Evolutionary conservation across 805 yeast species (phyloP), one percentile per base, ranked within the genome.

Genomic region (Pichia eremophila): DNA sequence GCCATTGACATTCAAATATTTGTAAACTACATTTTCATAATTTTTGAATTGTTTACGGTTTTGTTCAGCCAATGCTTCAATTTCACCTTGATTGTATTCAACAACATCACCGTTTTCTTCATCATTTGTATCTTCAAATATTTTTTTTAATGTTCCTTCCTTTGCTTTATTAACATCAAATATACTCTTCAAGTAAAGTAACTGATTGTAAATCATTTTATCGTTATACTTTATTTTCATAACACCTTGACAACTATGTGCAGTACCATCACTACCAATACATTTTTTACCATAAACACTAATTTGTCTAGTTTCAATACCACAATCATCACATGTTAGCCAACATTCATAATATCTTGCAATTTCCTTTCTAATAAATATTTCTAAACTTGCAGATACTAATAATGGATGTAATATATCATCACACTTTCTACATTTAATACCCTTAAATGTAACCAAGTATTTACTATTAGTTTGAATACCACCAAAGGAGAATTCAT

Each of bases 211-310:
- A 38, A 93, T 71, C 45, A 79, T 83, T 60, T 83, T 83, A 62
- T 87, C 96, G 27, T 80, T 71, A 62, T 85, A 93, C 49, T 73
- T 74, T 64, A 80, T 85, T 50, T 78, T 71, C 88, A 89, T 83
- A 11, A 83, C 78, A 37, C 98, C 97, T 57, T 85, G 83, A 59
- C 86, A 81, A 19, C 79, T 79, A 53, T 69, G 74, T 1, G 81
- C 79, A 39, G 68, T 73, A 3, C 86, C 86, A 57, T 73, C 74
- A 49, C 64, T 64, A 39, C 86, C 84, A 50, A 88, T 72, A 63
- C 98, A 89, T 54, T 91, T 75, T 55, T 82, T 79, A 46, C 98
- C 98, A 59, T 86, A 88, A 5, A 90, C 96, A 19, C 90, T 79
- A 25, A 93, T 75, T 60, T 90, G 95, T 52, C 96, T 74, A 0